phyloP scores from a whole-genome alignment of 306 rosid genomes.

The Lagenaria siceraria region DNA sequence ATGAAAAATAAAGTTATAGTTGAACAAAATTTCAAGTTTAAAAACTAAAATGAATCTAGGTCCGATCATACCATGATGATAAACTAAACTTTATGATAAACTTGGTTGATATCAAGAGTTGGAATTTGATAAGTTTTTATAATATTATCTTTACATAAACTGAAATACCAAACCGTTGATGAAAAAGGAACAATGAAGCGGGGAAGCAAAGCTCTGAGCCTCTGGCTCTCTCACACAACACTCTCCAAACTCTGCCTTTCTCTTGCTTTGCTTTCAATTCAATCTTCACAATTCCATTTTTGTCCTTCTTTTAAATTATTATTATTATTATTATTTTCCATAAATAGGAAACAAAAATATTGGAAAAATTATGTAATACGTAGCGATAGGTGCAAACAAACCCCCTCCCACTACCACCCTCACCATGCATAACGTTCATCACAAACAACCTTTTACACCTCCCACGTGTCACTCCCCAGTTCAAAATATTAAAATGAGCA shows the following conservation, averaged over 20 bases:
- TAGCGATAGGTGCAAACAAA: conserved; percentile 5
- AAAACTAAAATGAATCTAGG: too few relatives aligned
- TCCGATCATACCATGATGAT: too few relatives aligned
- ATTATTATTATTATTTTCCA: neutral
- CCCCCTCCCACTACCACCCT: neutral
- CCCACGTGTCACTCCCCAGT: neutral
- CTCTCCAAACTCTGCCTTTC: conserved; percentile 7
- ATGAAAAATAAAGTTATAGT: too few relatives aligned
- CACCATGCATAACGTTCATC: conserved; percentile 3
- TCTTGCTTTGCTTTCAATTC: conserved; percentile 62
- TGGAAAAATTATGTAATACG: neutral
- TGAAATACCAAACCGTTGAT: neutral
- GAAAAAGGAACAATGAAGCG: neutral
- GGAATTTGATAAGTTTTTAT: neutral
- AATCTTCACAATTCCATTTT: conserved; percentile 19
- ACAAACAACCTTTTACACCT: neutral
- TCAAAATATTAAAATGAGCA: too few relatives aligned
- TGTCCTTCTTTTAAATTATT: neutral
- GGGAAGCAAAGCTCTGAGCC: neutral
- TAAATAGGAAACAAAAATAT: neutral
- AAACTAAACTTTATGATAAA: too few relatives aligned
- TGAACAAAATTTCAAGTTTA: too few relatives aligned
- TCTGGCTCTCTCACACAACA: neutral
- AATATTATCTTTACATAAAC: neutral
- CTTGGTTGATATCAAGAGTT: too few relatives aligned